Percentiles rank a stretch among this genome's conserved stretches.
Evolutionary conservation across 2,329 filamentous ascomycete genomes (phyloP).

Genomic region (Drechslerella coelobrocha): DNA sequence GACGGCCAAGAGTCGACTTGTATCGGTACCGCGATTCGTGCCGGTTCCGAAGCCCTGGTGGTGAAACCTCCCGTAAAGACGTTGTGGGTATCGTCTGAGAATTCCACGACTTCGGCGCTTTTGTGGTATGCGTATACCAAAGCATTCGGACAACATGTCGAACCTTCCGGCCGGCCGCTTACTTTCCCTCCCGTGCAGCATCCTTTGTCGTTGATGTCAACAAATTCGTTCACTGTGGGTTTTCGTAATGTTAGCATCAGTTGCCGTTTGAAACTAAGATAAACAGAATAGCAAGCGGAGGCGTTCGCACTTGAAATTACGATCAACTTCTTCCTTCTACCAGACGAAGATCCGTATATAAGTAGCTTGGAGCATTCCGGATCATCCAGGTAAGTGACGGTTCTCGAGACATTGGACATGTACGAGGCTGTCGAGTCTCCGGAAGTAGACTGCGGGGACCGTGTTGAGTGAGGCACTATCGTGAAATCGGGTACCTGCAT

Average conservation of each 20-base stretch:
- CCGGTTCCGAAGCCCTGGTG: not conserved
- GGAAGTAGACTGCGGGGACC: not conserved
- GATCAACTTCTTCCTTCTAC: constrained; percentile 8
- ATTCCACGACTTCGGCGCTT: constrained; percentile 5
- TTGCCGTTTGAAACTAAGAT: not conserved
- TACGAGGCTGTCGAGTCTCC: constrained; percentile 1
- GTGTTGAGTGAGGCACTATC: not conserved
- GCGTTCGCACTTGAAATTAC: constrained; percentile 2
- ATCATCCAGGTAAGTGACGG: constrained; percentile 2
- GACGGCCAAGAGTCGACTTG: constrained; percentile 10
- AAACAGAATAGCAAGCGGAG: not conserved
- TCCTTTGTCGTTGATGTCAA: not conserved
- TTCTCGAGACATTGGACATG: not conserved
- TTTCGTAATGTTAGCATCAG: not conserved
- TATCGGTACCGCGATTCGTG: constrained; percentile 11
- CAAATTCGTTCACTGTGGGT: constrained; percentile 11
- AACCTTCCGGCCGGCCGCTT: not conserved
- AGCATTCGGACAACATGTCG: constrained; percentile 16
- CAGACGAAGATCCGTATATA: constrained; percentile 8
- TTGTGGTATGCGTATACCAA: not conserved
- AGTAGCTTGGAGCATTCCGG: constrained; percentile 23
- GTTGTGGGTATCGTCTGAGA: constrained; percentile 12
- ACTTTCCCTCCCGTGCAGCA: constrained; percentile 6
- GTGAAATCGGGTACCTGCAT: too few species aligned
- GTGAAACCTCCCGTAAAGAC: constrained; percentile 5